Evolutionary conservation across 2,329 filamentous ascomycete species (phyloP).

Genomic region (Endocalyx cinctus): DNA sequence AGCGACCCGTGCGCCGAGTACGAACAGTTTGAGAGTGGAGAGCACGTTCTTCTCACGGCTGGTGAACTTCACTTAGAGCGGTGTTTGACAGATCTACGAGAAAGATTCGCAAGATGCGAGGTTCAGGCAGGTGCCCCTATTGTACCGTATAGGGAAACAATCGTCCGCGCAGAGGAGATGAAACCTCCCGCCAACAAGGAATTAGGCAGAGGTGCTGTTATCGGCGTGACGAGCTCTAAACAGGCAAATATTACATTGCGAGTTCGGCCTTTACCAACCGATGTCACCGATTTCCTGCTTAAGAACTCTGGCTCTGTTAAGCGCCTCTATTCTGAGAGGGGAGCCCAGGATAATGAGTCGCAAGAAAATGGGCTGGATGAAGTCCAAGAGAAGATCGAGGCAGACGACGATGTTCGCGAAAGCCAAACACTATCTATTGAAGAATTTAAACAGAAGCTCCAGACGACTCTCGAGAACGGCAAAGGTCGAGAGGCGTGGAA

Average conservation of each 20-base stretch:
- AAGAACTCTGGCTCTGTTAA: slow-evolving; percentile 80
- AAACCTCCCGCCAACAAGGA: slow-evolving; percentile 80
- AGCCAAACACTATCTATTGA: slow-evolving; percentile 61
- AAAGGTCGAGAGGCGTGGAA: slow-evolving; percentile 76
- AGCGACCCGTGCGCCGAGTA: slow-evolving; percentile 96
- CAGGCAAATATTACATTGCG: slow-evolving; percentile 74
- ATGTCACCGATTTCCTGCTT: slow-evolving; percentile 78
- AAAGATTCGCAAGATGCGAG: slow-evolving; percentile 89
- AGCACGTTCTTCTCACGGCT: slow-evolving; percentile 91
- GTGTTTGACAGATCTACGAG: slow-evolving; percentile 86
- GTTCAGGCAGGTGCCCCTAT: slow-evolving; percentile 93
- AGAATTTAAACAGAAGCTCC: slow-evolving; percentile 74
- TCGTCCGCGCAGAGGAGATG: slow-evolving; percentile 87
- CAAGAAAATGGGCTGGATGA: slow-evolving; percentile 28
- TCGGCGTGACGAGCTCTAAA: slow-evolving; percentile 76
- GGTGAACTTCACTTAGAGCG: slow-evolving; percentile 92
- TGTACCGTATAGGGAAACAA: slow-evolving; percentile 92
- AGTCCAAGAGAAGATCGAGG: slow-evolving; percentile 36
- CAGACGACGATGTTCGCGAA: slow-evolving; percentile 54
- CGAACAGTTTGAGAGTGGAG: slow-evolving; percentile 85
- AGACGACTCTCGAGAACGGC: slow-evolving; percentile 61
- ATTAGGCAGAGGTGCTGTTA: slow-evolving; percentile 75
- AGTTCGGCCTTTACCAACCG: slow-evolving; percentile 71
- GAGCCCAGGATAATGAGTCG: slow-evolving; percentile 39
- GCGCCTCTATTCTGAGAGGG: slow-evolving; percentile 67